Evolutionary conservation across 805 yeast species (phyloP), one percentile per base, ranked within the genome.

Genomic region (Saccharomycopsis malanga): DNA sequence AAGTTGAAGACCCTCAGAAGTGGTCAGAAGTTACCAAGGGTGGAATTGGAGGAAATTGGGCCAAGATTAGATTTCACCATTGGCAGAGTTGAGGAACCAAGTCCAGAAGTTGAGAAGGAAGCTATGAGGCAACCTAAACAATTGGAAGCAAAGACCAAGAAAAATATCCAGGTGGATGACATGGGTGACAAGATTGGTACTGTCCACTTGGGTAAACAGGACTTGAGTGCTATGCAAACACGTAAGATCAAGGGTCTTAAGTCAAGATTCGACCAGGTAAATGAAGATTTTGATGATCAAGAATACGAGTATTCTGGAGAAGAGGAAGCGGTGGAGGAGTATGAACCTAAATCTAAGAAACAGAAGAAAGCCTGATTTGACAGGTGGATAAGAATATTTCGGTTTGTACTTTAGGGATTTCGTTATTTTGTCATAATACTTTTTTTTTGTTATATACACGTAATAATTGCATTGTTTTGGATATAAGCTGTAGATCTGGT

Each of bases 181-280:
- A 76, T 93, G 85, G 98, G 98, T 69, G 98, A 93, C 66, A 87
- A 91, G 78, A 75, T 93, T 53, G 98, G 97, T 58, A 85, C 91
- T 69, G 80, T 93, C 59, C 98, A 93, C 64, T 84, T 93, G 67
- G 97, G 96, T 68, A 81, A 81, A 65, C 98, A 93, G 72, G 98
- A 93, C 64, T 72, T 93, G 64, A 73, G 77, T 61, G 82, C 82
- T 65, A 66, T 93, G 63, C 98, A 93, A 70, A 91, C 98, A 4
- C 80, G 98, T 69, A 93, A 93, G 79, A 87, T 93, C 96, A 93
- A 93, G 75, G 98, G 98, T 64, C 74, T 93, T 61, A 93, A 93
- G 70, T 74, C 85, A 47, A 79, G 76, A 63, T 89, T 74, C 58
- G 96, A 89, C 63, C 96, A 87, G 67, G 68, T 65, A 17, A 69